phyloP scores from a whole-genome alignment of 495 filamentous ascomycete species.

The Penicillium egyptiacum region DNA sequence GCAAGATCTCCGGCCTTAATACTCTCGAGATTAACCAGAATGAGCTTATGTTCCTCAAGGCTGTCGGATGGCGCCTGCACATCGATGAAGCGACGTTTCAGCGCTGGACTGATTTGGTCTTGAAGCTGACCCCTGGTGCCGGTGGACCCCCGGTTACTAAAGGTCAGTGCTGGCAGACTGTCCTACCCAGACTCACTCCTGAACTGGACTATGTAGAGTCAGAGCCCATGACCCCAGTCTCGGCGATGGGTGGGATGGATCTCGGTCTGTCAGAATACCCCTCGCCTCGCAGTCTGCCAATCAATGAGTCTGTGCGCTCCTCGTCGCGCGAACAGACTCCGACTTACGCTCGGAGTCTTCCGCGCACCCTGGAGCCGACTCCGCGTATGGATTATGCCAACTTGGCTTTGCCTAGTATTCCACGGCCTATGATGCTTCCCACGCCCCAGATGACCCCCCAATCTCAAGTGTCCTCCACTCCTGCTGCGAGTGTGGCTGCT shows the following conservation, averaged over 20 bases:
- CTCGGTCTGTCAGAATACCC: constrained; percentile 32
- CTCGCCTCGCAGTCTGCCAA: constrained; percentile 36
- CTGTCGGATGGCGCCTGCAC: constrained; percentile 92
- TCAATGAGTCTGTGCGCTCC: constrained; percentile 22
- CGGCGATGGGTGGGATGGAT: constrained; percentile 34
- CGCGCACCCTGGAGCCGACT: constrained; percentile 61
- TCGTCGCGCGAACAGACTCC: constrained; percentile 45
- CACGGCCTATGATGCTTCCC: constrained; percentile 66
- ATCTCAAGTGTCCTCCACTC: constrained; percentile 71
- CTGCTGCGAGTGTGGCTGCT: constrained; percentile 77
- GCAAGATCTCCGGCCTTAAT: constrained; percentile 92
- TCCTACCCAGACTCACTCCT: constrained; percentile 76
- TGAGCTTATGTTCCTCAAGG: constrained; percentile 87
- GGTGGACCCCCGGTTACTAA: constrained; percentile 32
- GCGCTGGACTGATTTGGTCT: constrained; percentile 86
- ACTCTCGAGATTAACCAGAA: constrained; percentile 93
- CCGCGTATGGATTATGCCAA: constrained; percentile 34
- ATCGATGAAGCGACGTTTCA: constrained; percentile 86
- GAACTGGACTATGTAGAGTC: constrained; percentile 49
- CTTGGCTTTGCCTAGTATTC: constrained; percentile 49
- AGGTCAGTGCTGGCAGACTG: constrained; percentile 65
- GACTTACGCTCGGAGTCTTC: constrained; percentile 45
- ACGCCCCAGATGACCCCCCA: constrained; percentile 84
- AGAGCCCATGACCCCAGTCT: constrained; percentile 34
- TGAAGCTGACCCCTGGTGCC: constrained; percentile 72